A percentile compares a stretch with the other conserved stretches of the same genome.
Evolutionary conservation across 257 asterid genomes (phyloP).

Genomic region (Solanum arcanum): DNA sequence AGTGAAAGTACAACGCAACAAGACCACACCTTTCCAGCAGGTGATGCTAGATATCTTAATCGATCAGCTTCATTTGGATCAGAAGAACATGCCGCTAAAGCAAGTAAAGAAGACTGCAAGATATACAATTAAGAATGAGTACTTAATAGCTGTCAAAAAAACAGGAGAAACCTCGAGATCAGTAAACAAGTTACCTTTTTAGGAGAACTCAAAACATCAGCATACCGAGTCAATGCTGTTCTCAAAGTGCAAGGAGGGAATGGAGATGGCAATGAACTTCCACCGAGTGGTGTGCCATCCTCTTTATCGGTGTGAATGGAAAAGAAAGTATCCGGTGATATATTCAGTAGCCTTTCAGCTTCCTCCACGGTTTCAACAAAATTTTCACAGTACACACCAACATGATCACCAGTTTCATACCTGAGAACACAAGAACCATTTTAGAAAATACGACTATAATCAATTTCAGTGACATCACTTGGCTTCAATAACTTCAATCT

Average conservation of each 20-base stretch:
- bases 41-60: constrained; percentile 78
- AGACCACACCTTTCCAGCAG: constrained; percentile 82
- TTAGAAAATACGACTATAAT: background rate
- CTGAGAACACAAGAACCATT: constrained; percentile 23
- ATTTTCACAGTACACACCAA: constrained; percentile 94
- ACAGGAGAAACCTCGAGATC: background rate
- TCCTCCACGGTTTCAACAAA: constrained; percentile 74
- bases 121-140: background rate
- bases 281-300: constrained; percentile 66
- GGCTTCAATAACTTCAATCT: background rate
- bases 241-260: constrained; percentile 92
- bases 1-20: background rate
- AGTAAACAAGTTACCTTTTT: constrained; percentile 44
- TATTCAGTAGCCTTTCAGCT: constrained; percentile 65
- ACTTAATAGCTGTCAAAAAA: background rate
- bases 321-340: constrained; percentile 75
- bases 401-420: constrained; percentile 96
- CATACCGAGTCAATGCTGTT: constrained; percentile 75
- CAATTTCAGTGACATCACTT: background rate
- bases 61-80: constrained; percentile 79
- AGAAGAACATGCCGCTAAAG: constrained; percentile 77
- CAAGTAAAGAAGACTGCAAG: constrained; percentile 64
- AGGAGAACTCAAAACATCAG: constrained; percentile 85
- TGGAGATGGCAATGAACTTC: constrained; percentile 64
- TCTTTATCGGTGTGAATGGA: constrained; percentile 73